A percentile compares a stretch with the other conserved stretches of the same genome.
Conservation (phyloP, 2,329 filamentous ascomycete species). For the Chalaropsis thielavioides region DNA sequence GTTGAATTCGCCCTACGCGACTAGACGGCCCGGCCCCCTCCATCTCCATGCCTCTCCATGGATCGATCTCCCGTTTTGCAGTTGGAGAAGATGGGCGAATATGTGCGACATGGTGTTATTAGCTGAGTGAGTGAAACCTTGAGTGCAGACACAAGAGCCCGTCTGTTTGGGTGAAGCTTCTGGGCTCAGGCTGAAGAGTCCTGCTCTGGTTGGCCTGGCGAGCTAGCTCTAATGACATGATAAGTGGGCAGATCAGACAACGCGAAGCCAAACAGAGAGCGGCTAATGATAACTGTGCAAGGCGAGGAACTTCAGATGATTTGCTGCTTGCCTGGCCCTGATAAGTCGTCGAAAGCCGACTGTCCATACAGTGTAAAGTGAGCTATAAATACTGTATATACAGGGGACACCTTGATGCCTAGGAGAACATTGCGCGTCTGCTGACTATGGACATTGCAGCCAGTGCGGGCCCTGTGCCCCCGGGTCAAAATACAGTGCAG, state of each 20-base stretch:
- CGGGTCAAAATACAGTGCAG: background rate
- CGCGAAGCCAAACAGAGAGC: background rate
- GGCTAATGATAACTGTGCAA: background rate
- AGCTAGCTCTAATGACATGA: background rate
- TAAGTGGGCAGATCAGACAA: slow-evolving; percentile 1
- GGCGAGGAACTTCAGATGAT: background rate
- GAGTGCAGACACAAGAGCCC: background rate
- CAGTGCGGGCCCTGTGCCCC: background rate
- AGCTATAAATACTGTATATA: background rate
- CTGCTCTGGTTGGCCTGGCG: background rate
- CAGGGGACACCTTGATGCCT: background rate
- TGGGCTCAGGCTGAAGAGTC: background rate
- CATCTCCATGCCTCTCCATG: no score
- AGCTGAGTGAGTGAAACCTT: background rate
- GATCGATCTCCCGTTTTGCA: background rate
- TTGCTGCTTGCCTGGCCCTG: background rate
- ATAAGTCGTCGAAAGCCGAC: background rate
- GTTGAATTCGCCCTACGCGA: background rate
- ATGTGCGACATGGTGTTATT: background rate
- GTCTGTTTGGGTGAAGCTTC: background rate
- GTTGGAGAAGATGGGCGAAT: background rate
- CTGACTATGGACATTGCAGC: background rate
- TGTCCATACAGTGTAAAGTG: background rate
- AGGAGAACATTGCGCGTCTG: background rate
- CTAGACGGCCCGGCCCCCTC: background rate